Conservation (phyloP, 139 green algal species). For the Chlamydomonas urium region DNA sequence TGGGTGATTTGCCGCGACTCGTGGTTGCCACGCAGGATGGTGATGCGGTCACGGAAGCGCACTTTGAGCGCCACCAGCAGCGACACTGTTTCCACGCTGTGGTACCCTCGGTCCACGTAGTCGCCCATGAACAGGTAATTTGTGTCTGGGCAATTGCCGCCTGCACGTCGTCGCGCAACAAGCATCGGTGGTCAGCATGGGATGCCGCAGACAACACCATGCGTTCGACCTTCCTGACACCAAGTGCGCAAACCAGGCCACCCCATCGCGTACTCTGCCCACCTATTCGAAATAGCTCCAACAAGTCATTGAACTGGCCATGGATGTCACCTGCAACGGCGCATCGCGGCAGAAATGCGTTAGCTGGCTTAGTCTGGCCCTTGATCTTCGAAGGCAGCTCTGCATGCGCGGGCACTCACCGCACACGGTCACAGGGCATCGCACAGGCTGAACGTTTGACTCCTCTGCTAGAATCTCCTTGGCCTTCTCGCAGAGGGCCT, state of each 20-base stretch:
- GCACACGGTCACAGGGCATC: slow-evolving; percentile 89
- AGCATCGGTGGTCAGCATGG: too few species aligned
- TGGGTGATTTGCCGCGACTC: slow-evolving; percentile 99
- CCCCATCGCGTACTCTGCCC: too few species aligned
- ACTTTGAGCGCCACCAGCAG: slow-evolving; percentile 97
- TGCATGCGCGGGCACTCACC: too few species aligned
- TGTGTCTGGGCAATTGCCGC: slow-evolving; percentile 87
- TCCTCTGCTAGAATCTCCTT: slow-evolving; percentile 99
- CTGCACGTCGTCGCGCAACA: too few species aligned
- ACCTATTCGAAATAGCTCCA: slow-evolving; percentile 96
- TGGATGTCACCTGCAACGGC: slow-evolving; percentile 99
- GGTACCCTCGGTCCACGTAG: slow-evolving; percentile 99
- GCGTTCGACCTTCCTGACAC: too few species aligned
- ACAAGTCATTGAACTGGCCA: slow-evolving; percentile 94
- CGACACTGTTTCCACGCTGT: slow-evolving; percentile 97
- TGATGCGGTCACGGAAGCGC: slow-evolving; percentile 91
- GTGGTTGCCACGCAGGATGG: slow-evolving; percentile 96
- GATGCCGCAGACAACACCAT: too few species aligned
- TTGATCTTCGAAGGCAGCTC: too few species aligned
- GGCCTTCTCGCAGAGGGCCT: slow-evolving; percentile 92
- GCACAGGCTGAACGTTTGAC: slow-evolving; percentile 98
- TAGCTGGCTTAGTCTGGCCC: too few species aligned
- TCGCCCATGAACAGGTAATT: slow-evolving; percentile 99
- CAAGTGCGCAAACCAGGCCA: too few species aligned
- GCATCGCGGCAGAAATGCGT: too few species aligned